These are phyloP conservation scores for Ephemerocybe angulata DNA, from an alignment of 768 basidiomycete species.

Conservation along the genomic window DNA sequence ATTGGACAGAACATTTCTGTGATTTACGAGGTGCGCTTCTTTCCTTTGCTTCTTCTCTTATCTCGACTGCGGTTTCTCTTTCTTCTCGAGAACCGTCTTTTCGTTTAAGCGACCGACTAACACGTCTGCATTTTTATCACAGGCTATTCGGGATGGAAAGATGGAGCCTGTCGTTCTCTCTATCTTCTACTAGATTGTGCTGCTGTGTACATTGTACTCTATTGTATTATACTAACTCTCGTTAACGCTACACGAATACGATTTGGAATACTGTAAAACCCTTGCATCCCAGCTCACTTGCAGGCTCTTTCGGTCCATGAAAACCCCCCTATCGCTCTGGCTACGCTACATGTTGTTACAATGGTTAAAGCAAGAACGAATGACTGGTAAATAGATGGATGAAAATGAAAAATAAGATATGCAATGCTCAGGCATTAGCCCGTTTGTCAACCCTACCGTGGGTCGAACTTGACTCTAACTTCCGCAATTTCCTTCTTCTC, in stretches of 20 bases:
- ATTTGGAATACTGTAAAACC: too few relatives aligned
- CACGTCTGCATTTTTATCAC: too few relatives aligned
- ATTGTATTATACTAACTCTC: background rate
- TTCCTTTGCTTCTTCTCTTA: too few relatives aligned
- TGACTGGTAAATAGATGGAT: background rate
- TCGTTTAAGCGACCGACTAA: too few relatives aligned
- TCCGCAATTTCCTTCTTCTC: slow-evolving; percentile 67
- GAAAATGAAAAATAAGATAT: background rate
- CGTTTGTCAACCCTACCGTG: slow-evolving; percentile 21
- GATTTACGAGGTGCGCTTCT: slow-evolving; percentile 58
- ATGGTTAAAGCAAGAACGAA: too few relatives aligned
- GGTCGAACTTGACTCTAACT: slow-evolving; percentile 62
- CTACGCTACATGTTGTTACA: background rate
- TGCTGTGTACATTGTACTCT: background rate
- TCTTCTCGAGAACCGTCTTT: too few relatives aligned
- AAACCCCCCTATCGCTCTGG: too few relatives aligned
- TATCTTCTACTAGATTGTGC: slow-evolving; percentile 39
- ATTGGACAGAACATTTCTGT: slow-evolving; percentile 70
- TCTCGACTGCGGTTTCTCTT: too few relatives aligned
- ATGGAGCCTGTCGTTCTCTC: slow-evolving; percentile 55
- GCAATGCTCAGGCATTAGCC: background rate
- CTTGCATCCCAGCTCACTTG: too few relatives aligned
- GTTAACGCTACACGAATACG: background rate
- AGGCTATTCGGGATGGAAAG: slow-evolving; percentile 69
- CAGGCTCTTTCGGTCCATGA: too few relatives aligned